Base-by-base conservation (phyloP, 2,329 filamentous ascomycete species). In the Neofusicoccum cordaticola region DNA sequence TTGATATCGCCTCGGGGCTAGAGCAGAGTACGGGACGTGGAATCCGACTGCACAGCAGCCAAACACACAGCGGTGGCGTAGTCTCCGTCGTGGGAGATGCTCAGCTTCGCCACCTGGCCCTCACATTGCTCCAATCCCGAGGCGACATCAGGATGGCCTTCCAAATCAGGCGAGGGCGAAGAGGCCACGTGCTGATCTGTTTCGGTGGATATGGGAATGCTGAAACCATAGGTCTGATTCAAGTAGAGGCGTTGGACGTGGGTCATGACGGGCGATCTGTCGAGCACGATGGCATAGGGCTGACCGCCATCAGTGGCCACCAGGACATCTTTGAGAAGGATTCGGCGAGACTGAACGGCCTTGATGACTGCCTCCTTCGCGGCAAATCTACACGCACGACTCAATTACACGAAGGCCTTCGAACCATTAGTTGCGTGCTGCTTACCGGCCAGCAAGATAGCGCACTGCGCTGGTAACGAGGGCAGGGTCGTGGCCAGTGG, bases 31-130 rank as follows among this genome's bases (percentile, higher is more conserved):
- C 17, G 6, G 22, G 13, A 17, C 22, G 7, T n/a, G 17, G 22
- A 6, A 19, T 45, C 2, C 1, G n/a, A 15, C 15, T 45, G 56
- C 41, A 6, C 41, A 31, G 47, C 39, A 45, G 53, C 63, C 37
- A 65, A 34, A 27, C 63, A 65, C 15, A 89, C 82, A 6, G 90
- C 90, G 19, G 85, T 88, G 9, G 92, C 92, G 77, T 93, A 96
- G 7, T 92, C 89, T 1, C 86, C 88, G 75, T 97, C 93, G 74
- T 97, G 93, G 71, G 90, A 95, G 70, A 97, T 96, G 66, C 90
- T 94, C 50, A 97, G 74, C 71, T 86, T 82, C 13, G 88, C 92
- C 57, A 86, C 80, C 68, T 87, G 84, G 1, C 75, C 75, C 6
- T 75, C 69, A 12, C 74, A 52, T 7, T 66, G 61, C 41, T 67